These are phyloP conservation scores for Pseudopyrenochaeta lycopersici DNA, from an alignment of 2,329 filamentous ascomycete genomes.

Conservation along the genomic window DNA sequence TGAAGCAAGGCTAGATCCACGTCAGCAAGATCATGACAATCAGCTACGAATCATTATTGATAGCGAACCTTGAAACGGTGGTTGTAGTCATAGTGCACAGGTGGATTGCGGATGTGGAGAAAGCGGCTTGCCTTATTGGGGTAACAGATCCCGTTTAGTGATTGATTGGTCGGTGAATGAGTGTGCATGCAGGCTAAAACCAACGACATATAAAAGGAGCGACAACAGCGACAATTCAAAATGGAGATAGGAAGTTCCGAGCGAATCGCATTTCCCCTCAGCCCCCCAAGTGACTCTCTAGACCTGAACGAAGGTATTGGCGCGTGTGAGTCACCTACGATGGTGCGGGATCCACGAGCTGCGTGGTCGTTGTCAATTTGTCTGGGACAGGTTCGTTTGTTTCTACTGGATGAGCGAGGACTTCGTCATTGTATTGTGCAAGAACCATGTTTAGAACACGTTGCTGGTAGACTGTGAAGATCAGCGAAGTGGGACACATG, in stretches of 20 bases:
- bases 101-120: slow-evolving; percentile 8
- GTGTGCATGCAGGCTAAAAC: slow-evolving; percentile 14
- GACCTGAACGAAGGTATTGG: neutral
- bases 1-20: neutral
- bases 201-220: neutral
- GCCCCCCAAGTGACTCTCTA: neutral
- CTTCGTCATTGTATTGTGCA: slow-evolving; percentile 53
- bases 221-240: neutral
- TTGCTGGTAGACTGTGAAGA: slow-evolving; percentile 49
- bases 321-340: slow-evolving; percentile 10
- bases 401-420: slow-evolving; percentile 6
- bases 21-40: neutral
- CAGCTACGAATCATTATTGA: neutral
- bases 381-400: neutral
- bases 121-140: slow-evolving; percentile 19
- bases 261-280: neutral
- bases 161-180: slow-evolving; percentile 11
- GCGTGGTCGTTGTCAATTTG: slow-evolving; percentile 5
- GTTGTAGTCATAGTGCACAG: neutral
- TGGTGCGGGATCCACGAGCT: slow-evolving; percentile 23
- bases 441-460: slow-evolving; percentile 57
- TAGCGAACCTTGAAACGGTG: neutral
- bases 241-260: neutral
- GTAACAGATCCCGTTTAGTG: slow-evolving; percentile 19
- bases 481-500: slow-evolving; percentile 1